These are phyloP conservation scores for Lepidium sativum DNA, from an alignment of 345 rosid species.

Conservation along the genomic window DNA sequence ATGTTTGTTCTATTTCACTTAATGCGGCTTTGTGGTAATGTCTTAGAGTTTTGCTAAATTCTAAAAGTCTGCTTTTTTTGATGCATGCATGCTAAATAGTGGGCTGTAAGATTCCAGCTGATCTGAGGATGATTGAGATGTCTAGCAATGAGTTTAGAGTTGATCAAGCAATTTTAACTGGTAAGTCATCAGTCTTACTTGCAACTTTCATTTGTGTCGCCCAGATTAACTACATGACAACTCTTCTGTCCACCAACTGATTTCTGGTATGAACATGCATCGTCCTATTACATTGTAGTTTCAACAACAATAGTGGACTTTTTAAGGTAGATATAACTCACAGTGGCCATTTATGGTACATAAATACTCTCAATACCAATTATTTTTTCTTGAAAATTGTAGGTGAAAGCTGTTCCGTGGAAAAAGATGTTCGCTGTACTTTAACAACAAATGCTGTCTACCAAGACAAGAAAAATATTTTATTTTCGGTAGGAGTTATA, in stretches of 20 bases:
- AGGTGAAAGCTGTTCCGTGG: constrained; percentile 99
- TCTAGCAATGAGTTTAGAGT: constrained; percentile 77
- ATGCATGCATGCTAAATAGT: constrained; percentile 35
- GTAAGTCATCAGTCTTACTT: constrained; percentile 30
- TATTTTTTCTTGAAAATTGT: constrained; percentile 24
- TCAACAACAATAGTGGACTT: background rate
- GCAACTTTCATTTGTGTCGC: no score
- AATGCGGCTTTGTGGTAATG: background rate
- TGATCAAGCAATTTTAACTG: constrained; percentile 99
- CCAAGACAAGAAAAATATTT: constrained; percentile 97
- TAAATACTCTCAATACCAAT: constrained; percentile 4
- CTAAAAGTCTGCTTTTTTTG: constrained; percentile 14
- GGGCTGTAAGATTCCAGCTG: constrained; percentile 99
- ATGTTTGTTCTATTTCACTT: constrained; percentile 14
- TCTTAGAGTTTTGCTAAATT: background rate
- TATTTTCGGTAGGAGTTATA: constrained; percentile 68
- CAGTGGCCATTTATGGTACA: background rate
- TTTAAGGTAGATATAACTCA: background rate
- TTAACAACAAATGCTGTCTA: constrained; percentile 85
- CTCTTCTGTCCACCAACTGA: no score
- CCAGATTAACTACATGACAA: no score
- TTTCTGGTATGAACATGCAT: background rate
- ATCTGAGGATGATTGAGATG: constrained; percentile 95
- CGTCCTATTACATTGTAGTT: background rate
- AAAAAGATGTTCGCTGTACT: constrained; percentile 63